Conservation (phyloP, 306 rosid genomes). For the Styphnolobium japonicum region DNA sequence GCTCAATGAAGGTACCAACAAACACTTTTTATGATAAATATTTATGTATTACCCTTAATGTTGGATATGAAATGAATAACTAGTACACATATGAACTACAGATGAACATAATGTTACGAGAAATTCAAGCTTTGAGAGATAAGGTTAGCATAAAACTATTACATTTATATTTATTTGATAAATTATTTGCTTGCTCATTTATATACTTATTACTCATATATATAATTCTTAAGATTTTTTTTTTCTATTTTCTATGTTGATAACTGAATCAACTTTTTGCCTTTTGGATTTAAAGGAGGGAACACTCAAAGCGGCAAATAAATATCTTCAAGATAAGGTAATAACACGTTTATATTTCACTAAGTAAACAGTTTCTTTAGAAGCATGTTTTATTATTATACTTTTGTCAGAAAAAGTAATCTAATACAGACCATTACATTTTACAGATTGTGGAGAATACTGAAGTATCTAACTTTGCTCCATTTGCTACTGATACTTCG, state of each 20-base stretch:
- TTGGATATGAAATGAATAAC: background rate
- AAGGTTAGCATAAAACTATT: conserved; percentile 48
- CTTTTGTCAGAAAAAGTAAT: background rate
- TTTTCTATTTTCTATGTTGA: background rate
- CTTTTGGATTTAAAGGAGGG: conserved; percentile 45
- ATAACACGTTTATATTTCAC: background rate
- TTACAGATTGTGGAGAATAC: conserved; percentile 60
- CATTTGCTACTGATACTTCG: conserved; percentile 37
- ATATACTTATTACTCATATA: too few relatives aligned
- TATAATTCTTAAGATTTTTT: too few relatives aligned
- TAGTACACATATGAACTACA: conserved; percentile 16
- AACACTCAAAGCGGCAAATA: conserved; percentile 55
- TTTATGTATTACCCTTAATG: background rate
- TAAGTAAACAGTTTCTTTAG: background rate
- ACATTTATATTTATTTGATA: background rate
- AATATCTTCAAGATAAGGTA: conserved; percentile 62
- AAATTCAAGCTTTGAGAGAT: conserved; percentile 68
- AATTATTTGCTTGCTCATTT: too few relatives aligned
- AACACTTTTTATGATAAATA: background rate
- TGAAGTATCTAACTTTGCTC: conserved; percentile 34
- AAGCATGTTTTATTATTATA: background rate
- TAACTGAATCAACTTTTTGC: background rate
- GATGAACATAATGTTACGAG: conserved; percentile 77
- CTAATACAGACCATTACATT: background rate
- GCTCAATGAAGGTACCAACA: conserved; percentile 66